These are phyloP conservation scores for Teunomyces gatunensis DNA, from an alignment of 805 yeast genomes.

Conservation along the genomic window DNA sequence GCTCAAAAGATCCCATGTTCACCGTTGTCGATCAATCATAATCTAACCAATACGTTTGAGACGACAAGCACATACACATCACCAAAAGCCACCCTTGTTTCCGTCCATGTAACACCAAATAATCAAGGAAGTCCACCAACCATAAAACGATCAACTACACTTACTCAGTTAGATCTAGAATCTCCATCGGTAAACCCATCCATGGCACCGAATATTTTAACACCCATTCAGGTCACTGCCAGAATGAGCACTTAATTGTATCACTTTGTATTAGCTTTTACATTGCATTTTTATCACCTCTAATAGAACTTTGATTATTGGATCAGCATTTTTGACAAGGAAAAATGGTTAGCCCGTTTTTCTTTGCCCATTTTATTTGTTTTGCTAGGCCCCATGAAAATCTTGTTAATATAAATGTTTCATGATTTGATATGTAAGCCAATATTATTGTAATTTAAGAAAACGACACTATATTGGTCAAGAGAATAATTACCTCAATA, in stretches of 20 bases:
- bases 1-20: constrained; percentile 12
- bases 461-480: too few relatives aligned
- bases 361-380: neutral
- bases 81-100: constrained; percentile 14
- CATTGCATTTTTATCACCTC: neutral
- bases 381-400: neutral
- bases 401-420: neutral
- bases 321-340: neutral
- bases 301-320: constrained; percentile 1
- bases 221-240: constrained; percentile 44
- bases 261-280: constrained; percentile 1
- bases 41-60: constrained; percentile 15
- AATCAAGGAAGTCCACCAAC: constrained; percentile 20
- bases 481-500: too few relatives aligned
- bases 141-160: constrained; percentile 32
- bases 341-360: neutral
- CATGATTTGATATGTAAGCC: neutral
- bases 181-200: constrained; percentile 18
- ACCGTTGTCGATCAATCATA: constrained; percentile 19
- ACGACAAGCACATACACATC: constrained; percentile 11
- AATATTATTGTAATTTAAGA: too few relatives aligned
- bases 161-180: constrained; percentile 30
- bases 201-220: constrained; percentile 37
- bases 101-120: constrained; percentile 15
- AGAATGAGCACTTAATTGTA: constrained; percentile 31